Base-by-base conservation (phyloP, 2,329 filamentous ascomycete genomes). In the Trichoderma cornu-damae region DNA sequence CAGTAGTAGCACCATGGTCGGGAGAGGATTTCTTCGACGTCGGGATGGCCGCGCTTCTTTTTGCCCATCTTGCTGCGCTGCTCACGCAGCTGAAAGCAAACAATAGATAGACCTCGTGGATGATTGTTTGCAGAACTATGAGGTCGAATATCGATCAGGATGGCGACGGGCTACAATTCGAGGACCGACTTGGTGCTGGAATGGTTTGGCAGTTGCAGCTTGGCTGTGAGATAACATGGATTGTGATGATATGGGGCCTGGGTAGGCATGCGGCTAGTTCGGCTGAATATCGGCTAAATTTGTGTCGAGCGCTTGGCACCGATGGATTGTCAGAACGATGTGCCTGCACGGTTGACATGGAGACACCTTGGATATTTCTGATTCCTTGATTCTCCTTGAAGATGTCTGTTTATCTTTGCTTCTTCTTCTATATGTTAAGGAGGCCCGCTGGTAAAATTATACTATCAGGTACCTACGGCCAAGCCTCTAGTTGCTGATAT, bases 1-100 rank as follows among this genome's bases (percentile, higher is more conserved):
- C 94, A 99, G 78, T 99, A 99, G 76, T 96, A 99, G 77, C 94
- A 99, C 92, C 92, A 97, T 49, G 93, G 88, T 58, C 92, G 87
- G 64, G 80, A 78, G 61, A 99, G 83, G 65, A 96, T 79, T 75
- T 97, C 91, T 76, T 97, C 89, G 65, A 96, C 79, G 67, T 92
- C 85, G 62, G 90, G 89, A 69, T 90, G 87, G 64, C 86, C 84
- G 72, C 90, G 88, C 83, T 90, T 93, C 79, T 94, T 95, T 77
- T 96, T 96, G 66, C 87, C 88, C 86, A 94, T 93, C 18, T 60
- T 68, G 59, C 3, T 11, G 53, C 4, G 14, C n/a, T 24, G 24
- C 9, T 9, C 28, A 44, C 7, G 30, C 5, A 24, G 20, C 20
- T 11, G 20, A n/a, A 9, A 14, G 9, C 3, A 9, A 42, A 24